Evolutionary conservation across 768 basidiomycete species (phyloP).

Genomic region (Russula dissimulans): DNA sequence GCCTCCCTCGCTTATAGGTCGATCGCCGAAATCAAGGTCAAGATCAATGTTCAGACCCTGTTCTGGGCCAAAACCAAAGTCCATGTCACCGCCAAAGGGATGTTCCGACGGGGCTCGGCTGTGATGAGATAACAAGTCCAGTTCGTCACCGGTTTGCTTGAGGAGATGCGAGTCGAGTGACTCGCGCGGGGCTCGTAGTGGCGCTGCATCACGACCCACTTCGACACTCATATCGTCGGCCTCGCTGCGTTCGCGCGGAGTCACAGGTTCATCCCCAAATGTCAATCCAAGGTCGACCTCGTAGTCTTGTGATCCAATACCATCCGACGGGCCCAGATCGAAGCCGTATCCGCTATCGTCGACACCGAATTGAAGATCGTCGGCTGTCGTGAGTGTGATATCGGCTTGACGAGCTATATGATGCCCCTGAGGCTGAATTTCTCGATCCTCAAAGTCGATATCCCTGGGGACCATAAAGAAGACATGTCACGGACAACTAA

Average conservation of each 20-base stretch:
- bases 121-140: slow-evolving; percentile 53
- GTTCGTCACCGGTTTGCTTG: slow-evolving; percentile 42
- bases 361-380: slow-evolving; percentile 61
- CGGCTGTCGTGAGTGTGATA: slow-evolving; percentile 74
- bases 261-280: slow-evolving; percentile 45
- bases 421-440: slow-evolving; percentile 56
- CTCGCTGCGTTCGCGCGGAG: slow-evolving; percentile 25
- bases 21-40: slow-evolving; percentile 61
- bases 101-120: slow-evolving; percentile 62
- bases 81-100: slow-evolving; percentile 49
- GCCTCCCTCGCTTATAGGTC: slow-evolving; percentile 36
- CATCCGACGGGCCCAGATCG: slow-evolving; percentile 69
- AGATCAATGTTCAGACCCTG: slow-evolving; percentile 49
- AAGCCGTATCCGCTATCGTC: slow-evolving; percentile 55
- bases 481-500: slow-evolving; percentile 1
- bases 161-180: slow-evolving; percentile 57
- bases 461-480: slow-evolving; percentile 42
- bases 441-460: slow-evolving; percentile 64
- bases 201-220: slow-evolving; percentile 63
- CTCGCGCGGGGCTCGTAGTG: slow-evolving; percentile 36
- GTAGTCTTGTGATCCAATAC: slow-evolving; percentile 82
- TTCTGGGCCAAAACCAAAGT: slow-evolving; percentile 39
- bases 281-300: slow-evolving; percentile 70
- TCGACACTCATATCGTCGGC: slow-evolving; percentile 60
- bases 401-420: slow-evolving; percentile 81